Conservation (phyloP, 2,329 filamentous ascomycete genomes). For the Tricladium varicosporioides region DNA sequence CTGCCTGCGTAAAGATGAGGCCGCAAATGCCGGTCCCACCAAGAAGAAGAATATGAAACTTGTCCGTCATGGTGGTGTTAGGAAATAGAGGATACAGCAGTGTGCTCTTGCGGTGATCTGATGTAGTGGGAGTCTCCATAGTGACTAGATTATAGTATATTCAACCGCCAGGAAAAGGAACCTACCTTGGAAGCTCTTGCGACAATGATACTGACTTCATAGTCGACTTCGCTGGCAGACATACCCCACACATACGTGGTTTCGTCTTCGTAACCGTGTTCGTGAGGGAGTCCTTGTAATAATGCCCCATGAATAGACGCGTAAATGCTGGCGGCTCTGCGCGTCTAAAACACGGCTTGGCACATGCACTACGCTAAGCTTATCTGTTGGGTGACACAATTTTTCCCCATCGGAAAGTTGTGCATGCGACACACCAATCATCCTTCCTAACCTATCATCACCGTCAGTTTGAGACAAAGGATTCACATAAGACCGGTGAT, state of each 20-base stretch:
- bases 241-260: too few relatives aligned
- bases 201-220: too few relatives aligned
- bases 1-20: slow-evolving; percentile 23
- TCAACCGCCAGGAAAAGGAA: too few relatives aligned
- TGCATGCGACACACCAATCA: slow-evolving; percentile 8
- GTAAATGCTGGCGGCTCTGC: neutral
- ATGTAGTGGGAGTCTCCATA: neutral
- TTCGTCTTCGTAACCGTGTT: too few relatives aligned
- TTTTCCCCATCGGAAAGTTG: slow-evolving; percentile 1
- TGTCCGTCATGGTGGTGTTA: neutral
- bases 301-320: too few relatives aligned
- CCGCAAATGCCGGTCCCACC: slow-evolving; percentile 26
- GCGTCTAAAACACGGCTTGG: neutral
- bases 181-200: too few relatives aligned
- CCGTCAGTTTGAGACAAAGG: slow-evolving; percentile 14
- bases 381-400: neutral
- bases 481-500: slow-evolving; percentile 4
- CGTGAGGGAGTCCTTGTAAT: too few relatives aligned
- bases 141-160: too few relatives aligned
- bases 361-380: neutral
- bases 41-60: slow-evolving; percentile 25
- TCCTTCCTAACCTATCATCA: slow-evolving; percentile 14
- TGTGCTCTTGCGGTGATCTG: neutral
- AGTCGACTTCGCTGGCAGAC: too few relatives aligned
- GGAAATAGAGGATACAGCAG: neutral